A percentile compares a stretch with the other conserved stretches of the same genome.
These are phyloP conservation scores for Xylariaceae sp. DNA, from an alignment of 2,329 filamentous ascomycete species.

Conservation along the genomic window DNA sequence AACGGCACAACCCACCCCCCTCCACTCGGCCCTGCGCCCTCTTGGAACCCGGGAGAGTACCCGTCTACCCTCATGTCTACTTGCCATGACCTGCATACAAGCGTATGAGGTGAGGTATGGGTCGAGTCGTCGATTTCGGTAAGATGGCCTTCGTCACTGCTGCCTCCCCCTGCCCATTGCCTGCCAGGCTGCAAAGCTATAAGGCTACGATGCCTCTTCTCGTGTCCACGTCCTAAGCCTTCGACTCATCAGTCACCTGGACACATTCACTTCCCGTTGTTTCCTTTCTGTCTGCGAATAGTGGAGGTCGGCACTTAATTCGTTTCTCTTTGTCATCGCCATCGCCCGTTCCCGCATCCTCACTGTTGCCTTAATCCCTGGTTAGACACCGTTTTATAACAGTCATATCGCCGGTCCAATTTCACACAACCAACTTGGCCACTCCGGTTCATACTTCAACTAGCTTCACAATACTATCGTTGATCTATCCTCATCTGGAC, in stretches of 20 bases:
- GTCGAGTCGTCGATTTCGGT: constrained; percentile 23
- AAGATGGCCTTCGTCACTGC: constrained; percentile 27
- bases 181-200: constrained; percentile 44
- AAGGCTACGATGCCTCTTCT: constrained; percentile 50
- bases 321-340: constrained; percentile 20
- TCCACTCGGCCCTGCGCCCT: constrained; percentile 16
- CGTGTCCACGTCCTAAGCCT: constrained; percentile 20
- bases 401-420: constrained; percentile 8
- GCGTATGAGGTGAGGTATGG: constrained; percentile 2
- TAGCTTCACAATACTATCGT: constrained; percentile 1
- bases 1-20: constrained; percentile 13
- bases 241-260: constrained; percentile 25
- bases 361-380: constrained; percentile 21
- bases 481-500: constrained; percentile 24
- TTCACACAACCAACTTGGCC: constrained; percentile 1
- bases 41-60: constrained; percentile 12
- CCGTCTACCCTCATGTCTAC: background rate
- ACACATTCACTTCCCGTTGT: constrained; percentile 27
- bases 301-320: constrained; percentile 9
- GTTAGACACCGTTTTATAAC: constrained; percentile 19
- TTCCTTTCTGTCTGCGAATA: constrained; percentile 25
- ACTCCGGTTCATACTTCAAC: background rate
- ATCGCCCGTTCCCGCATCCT: constrained; percentile 13
- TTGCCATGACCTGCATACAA: constrained; percentile 16
- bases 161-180: constrained; percentile 24